phyloP scores from a whole-genome alignment of 1,284 basidiomycete species.

The Puccinia hordei region DNA sequence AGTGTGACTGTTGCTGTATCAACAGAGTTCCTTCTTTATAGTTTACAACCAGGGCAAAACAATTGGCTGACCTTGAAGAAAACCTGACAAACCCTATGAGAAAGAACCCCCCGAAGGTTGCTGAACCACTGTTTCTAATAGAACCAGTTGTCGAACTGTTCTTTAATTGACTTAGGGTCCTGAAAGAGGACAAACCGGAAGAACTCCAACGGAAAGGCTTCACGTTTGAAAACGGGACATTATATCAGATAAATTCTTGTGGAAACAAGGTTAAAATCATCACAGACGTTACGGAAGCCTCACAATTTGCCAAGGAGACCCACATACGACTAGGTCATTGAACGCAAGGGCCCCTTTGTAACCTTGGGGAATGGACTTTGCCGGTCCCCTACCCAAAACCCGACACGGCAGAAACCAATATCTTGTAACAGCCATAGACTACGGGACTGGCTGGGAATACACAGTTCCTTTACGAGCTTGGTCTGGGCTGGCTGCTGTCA shows the following conservation, averaged over 20 bases:
- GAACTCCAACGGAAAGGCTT: neutral
- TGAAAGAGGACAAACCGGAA: neutral
- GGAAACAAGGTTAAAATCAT: neutral
- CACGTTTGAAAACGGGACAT: neutral
- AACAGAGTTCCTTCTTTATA: too few species aligned
- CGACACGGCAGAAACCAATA: slow-evolving; percentile 7
- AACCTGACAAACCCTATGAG: neutral
- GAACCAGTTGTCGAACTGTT: neutral
- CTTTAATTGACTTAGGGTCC: neutral
- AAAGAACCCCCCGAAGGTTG: slow-evolving; percentile 11
- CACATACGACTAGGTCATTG: neutral
- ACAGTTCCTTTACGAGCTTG: neutral
- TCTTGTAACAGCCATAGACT: slow-evolving; percentile 15
- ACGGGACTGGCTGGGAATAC: slow-evolving; percentile 30
- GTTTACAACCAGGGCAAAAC: slow-evolving; percentile 14
- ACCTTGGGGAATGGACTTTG: slow-evolving; percentile 30
- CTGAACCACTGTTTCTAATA: neutral
- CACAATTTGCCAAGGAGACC: neutral
- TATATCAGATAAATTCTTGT: neutral
- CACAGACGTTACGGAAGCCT: neutral
- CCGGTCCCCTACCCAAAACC: neutral
- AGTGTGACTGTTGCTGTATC: too few species aligned
- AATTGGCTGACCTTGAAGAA: slow-evolving; percentile 14
- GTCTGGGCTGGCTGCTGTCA: neutral
- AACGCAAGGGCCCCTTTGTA: neutral